Evolutionary conservation across 2,329 filamentous ascomycete genomes (phyloP), one percentile per base, ranked within the genome.

Genomic region (Beauveria sp.): DNA sequence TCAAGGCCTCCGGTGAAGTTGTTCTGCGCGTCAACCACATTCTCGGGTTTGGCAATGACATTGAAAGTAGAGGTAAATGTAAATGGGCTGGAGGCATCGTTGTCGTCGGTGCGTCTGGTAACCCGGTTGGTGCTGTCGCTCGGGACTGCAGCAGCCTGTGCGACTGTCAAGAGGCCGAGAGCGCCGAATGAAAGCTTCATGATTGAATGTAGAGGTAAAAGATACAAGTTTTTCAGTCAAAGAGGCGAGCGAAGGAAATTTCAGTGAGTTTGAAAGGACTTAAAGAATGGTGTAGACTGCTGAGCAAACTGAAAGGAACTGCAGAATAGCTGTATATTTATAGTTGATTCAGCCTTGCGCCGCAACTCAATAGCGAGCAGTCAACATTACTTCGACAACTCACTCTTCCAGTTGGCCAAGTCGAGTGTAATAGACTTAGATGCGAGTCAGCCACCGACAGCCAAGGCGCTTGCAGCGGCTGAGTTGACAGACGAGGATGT

Each of bases 21-120:
- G 58, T 71, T 74, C 6, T 73, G 74, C 69, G 64, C 69, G 64
- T 79, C 73, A 65, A 81, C 76, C 62, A 83, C 80, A 65, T 83
- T 73, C 47, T 79, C 73, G 1, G 80, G 80, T 4, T 72, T 77
- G 18, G 81, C 81, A 49, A 74, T 68, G 62, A 83, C 70, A 46
- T 74, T 66, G 72, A 77, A 82, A 62, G 74, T 78, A 20, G 77
- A 79, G 61, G 80, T 81, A 72, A 82, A 84, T 63, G 62, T 55
- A 63, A 74, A 74, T 3, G 71, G 71, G 22, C 58, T 49, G 5
- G 51, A 28, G 3, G 53, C 7, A 16, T 61, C 60, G 10, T 20
- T 16, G 40, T 62, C 50, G 18, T 52, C n/a, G 12, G 24, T 38
- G 45, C 28, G 28, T 12, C 52, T 10, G 12, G 45, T 45, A 22